A percentile compares a stretch with the other conserved stretches of the same genome.
Evolutionary conservation across 495 filamentous ascomycete genomes (phyloP).

Genomic region (Cercophora samala): DNA sequence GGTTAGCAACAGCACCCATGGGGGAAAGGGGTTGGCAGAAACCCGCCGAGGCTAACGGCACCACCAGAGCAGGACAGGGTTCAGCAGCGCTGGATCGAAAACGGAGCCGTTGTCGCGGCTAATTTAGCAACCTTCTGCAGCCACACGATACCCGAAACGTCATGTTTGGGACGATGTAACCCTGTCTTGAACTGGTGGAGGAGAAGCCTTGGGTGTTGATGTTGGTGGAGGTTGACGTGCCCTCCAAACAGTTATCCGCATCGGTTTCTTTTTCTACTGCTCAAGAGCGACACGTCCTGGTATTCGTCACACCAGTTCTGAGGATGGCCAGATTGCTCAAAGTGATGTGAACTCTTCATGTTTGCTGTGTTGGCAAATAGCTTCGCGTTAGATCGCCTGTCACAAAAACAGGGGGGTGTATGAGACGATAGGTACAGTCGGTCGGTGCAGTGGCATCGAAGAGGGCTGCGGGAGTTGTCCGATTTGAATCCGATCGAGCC

Average conservation of each 20-base stretch:
- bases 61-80: neutral
- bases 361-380: neutral
- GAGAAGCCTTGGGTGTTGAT: neutral
- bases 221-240: neutral
- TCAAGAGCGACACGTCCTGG: neutral
- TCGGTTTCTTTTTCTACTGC: neutral
- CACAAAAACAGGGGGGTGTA: neutral
- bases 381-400: neutral
- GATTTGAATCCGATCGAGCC: too few relatives aligned
- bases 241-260: neutral
- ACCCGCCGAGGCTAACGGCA: constrained; percentile 12
- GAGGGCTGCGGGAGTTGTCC: neutral
- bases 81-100: constrained; percentile 1
- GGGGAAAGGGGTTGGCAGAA: constrained; percentile 2
- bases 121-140: constrained; percentile 14
- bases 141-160: constrained; percentile 15
- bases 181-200: neutral
- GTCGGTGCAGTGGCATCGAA: too few relatives aligned
- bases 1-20: neutral
- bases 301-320: neutral
- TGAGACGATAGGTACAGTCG: neutral
- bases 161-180: neutral
- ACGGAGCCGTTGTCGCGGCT: constrained; percentile 22
- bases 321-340: neutral
- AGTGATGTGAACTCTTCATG: neutral